A percentile compares a stretch with the other conserved stretches of the same genome.
Evolutionary conservation across 106 monocot genomes (phyloP).

Genomic region (Allium sativum): DNA sequence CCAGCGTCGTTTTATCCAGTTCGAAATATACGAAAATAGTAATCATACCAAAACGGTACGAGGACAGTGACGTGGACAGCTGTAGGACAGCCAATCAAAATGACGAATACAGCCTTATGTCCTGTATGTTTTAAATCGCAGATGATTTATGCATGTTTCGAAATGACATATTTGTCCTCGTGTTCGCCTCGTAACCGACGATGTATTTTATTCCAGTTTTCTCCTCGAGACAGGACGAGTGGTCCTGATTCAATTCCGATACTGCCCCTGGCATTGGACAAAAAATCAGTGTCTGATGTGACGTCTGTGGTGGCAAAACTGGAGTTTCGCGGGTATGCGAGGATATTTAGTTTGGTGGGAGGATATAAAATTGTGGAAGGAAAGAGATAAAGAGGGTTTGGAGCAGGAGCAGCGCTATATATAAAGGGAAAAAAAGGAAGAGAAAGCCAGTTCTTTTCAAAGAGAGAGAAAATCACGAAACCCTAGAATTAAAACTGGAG

Average conservation of each 20-base stretch:
- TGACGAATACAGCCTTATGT: too few species aligned
- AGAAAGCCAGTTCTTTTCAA: neutral
- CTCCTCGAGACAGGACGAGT: constrained; percentile 3
- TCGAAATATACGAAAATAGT: too few species aligned
- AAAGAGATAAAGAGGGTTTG: neutral
- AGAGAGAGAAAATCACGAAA: constrained; percentile 8
- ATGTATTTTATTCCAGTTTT: neutral
- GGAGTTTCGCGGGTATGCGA: neutral
- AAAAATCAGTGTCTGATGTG: neutral
- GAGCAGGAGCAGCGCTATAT: neutral
- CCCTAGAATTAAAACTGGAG: constrained; percentile 10
- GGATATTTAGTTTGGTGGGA: neutral
- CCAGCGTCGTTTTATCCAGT: too few species aligned
- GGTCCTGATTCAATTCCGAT: neutral
- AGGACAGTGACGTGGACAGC: too few species aligned
- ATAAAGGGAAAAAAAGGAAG: neutral
- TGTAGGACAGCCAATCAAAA: too few species aligned
- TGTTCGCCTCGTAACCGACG: constrained; percentile 6
- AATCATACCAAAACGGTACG: too few species aligned
- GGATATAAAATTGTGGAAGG: constrained; percentile 5
- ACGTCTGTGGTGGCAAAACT: neutral
- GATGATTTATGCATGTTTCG: neutral
- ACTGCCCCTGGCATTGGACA: neutral
- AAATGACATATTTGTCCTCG: constrained; percentile 1
- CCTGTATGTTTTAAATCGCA: neutral